These are phyloP conservation scores for Ophiostoma angusticollis DNA, from an alignment of 2,329 filamentous ascomycete genomes.

Conservation along the genomic window DNA sequence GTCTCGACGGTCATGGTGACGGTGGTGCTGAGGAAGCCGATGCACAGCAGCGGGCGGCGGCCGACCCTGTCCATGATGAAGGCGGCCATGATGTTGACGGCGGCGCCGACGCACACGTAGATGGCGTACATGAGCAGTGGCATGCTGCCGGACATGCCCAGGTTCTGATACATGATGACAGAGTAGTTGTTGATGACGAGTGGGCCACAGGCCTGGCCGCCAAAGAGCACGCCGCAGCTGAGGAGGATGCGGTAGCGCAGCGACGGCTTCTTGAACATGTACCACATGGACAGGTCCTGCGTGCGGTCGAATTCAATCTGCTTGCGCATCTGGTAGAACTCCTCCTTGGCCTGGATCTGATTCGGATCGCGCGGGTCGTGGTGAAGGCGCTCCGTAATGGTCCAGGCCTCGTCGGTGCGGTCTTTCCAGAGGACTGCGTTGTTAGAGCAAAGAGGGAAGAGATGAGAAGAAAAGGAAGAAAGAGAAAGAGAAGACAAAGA, in stretches of 20 bases:
- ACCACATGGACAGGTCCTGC: conserved; percentile 20
- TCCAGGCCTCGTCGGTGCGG: conserved; percentile 25
- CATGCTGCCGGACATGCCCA: conserved; percentile 5
- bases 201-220: conserved; percentile 3
- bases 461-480: too few relatives aligned
- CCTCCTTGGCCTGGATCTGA: conserved; percentile 24
- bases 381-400: conserved; percentile 28
- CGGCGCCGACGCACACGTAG: conserved; percentile 4
- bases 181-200: conserved; percentile 7
- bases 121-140: conserved; percentile 8
- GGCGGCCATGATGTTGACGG: conserved; percentile 4
- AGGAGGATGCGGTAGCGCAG: conserved; percentile 28
- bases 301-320: conserved; percentile 27
- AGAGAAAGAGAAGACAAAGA: too few relatives aligned
- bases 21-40: conserved; percentile 6
- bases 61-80: conserved; percentile 9
- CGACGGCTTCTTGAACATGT: conserved; percentile 26
- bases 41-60: conserved; percentile 4
- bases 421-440: conserved; percentile 25
- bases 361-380: conserved; percentile 23
- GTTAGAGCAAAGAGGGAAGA: too few relatives aligned
- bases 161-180: conserved; percentile 5
- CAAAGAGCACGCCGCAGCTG: conserved; percentile 15
- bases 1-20: conserved; percentile 9
- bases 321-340: conserved; percentile 31